Percentiles rank a stretch among this genome's conserved stretches.
These are phyloP conservation scores for Colletotrichum paranaense DNA, from an alignment of 2,329 filamentous ascomycete species.

Conservation along the genomic window DNA sequence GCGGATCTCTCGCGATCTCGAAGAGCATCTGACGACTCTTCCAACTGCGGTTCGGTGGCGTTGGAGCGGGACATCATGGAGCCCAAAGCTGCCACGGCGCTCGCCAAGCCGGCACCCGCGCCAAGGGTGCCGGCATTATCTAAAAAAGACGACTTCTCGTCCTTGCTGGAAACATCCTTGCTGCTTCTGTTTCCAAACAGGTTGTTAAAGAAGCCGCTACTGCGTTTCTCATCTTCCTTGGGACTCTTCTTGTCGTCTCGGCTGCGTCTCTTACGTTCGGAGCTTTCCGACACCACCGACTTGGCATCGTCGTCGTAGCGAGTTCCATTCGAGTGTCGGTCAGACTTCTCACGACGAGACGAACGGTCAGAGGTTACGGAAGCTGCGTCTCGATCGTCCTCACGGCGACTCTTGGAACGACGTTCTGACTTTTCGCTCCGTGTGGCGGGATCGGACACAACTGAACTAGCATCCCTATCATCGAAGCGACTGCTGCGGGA, in stretches of 20 bases:
- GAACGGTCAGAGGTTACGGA: slow-evolving; percentile 61
- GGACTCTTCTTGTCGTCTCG: slow-evolving; percentile 49
- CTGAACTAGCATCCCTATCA: slow-evolving; percentile 60
- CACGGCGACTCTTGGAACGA: slow-evolving; percentile 42
- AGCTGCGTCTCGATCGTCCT: slow-evolving; percentile 58
- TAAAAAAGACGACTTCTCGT: slow-evolving; percentile 72
- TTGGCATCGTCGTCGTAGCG: slow-evolving; percentile 57
- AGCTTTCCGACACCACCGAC: slow-evolving; percentile 51
- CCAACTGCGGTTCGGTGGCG: slow-evolving; percentile 57
- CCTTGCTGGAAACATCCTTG: slow-evolving; percentile 46
- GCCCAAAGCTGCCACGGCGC: slow-evolving; percentile 56
- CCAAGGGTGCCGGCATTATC: slow-evolving; percentile 77
- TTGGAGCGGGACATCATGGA: slow-evolving; percentile 54
- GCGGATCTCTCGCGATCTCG: slow-evolving; percentile 8
- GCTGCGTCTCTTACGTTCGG: slow-evolving; percentile 42
- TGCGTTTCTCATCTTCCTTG: slow-evolving; percentile 53
- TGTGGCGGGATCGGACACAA: slow-evolving; percentile 56
- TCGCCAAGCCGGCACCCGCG: slow-evolving; percentile 74
- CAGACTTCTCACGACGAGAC: slow-evolving; percentile 45
- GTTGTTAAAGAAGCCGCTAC: slow-evolving; percentile 59
- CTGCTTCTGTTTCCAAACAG: slow-evolving; percentile 56
- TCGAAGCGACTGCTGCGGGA: slow-evolving; percentile 38
- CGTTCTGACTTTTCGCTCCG: slow-evolving; percentile 48
- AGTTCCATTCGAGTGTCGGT: slow-evolving; percentile 50
- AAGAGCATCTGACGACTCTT: slow-evolving; percentile 41